phyloP scores from a whole-genome alignment of 768 basidiomycete species.

The Collybia nuda region DNA sequence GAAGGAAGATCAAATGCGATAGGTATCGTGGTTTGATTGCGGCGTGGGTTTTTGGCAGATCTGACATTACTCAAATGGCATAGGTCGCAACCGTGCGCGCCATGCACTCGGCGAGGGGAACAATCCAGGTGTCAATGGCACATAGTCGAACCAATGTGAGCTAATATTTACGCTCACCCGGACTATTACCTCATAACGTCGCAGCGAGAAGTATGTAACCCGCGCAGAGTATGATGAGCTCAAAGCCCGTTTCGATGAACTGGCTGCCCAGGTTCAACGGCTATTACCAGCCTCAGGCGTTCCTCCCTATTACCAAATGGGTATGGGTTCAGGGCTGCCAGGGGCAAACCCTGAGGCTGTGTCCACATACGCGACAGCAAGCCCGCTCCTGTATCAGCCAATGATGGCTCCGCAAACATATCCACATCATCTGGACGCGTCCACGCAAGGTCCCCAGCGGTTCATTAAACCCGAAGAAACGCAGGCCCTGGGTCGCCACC shows the following conservation, averaged over 20 bases:
- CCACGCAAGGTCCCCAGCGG: slow-evolving; percentile 23
- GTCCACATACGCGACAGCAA: slow-evolving; percentile 21
- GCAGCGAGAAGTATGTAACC: slow-evolving; percentile 79
- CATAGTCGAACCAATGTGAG: slow-evolving; percentile 79
- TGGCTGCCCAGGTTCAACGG: slow-evolving; percentile 57
- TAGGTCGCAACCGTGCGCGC: slow-evolving; percentile 79
- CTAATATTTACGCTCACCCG: slow-evolving; percentile 19
- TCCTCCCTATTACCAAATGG: slow-evolving; percentile 32
- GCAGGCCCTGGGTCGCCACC: slow-evolving; percentile 18
- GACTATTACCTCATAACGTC: slow-evolving; percentile 11
- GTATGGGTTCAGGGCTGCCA: slow-evolving; percentile 22
- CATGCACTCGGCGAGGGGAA: slow-evolving; percentile 79
- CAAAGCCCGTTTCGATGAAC: slow-evolving; percentile 59
- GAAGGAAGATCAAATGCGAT: slow-evolving; percentile 88
- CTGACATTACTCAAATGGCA: slow-evolving; percentile 19
- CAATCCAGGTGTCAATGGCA: slow-evolving; percentile 82
- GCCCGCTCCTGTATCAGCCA: slow-evolving; percentile 28
- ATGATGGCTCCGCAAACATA: slow-evolving; percentile 34
- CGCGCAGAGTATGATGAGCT: slow-evolving; percentile 77
- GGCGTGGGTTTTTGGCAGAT: slow-evolving; percentile 12
- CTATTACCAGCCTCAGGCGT: slow-evolving; percentile 27
- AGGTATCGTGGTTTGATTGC: slow-evolving; percentile 45
- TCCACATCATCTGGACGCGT: slow-evolving; percentile 18
- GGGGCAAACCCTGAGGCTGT: slow-evolving; percentile 32
- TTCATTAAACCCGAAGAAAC: slow-evolving; percentile 26